Percentiles rank a stretch among this genome's conserved stretches.
Conservation (phyloP, 2,329 filamentous ascomycete genomes). For the Elsinoe arachidis region DNA sequence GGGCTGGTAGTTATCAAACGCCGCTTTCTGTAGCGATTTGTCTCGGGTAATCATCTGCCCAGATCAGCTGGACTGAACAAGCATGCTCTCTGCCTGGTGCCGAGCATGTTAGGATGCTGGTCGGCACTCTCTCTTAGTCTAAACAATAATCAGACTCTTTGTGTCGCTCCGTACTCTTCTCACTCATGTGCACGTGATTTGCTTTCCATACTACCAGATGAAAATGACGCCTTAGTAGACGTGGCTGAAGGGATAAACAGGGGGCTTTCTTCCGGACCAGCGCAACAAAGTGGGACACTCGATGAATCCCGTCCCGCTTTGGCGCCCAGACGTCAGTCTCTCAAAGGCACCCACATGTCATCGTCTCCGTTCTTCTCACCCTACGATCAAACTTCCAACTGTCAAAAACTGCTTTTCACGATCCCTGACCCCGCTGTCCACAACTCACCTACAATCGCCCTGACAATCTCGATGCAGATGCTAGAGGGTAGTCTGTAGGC, state of each 20-base stretch:
- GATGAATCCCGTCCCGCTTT: neutral
- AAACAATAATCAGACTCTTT: slow-evolving; percentile 11
- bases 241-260: neutral
- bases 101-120: slow-evolving; percentile 4
- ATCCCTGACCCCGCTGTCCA: neutral
- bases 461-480: neutral
- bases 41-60: slow-evolving; percentile 5
- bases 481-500: neutral
- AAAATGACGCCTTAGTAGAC: neutral
- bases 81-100: slow-evolving; percentile 5
- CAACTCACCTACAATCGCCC: neutral
- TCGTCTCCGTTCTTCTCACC: neutral
- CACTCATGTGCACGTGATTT: neutral
- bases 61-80: slow-evolving; percentile 8
- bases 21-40: neutral
- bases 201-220: neutral
- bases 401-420: neutral
- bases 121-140: slow-evolving; percentile 6
- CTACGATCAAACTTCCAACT: neutral
- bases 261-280: neutral
- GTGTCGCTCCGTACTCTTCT: neutral
- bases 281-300: neutral
- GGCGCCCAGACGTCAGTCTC: neutral
- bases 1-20: neutral
- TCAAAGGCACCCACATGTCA: neutral